These are phyloP conservation scores for Syzygium aromaticum DNA, from an alignment of 345 rosid genomes.

Conservation along the genomic window DNA sequence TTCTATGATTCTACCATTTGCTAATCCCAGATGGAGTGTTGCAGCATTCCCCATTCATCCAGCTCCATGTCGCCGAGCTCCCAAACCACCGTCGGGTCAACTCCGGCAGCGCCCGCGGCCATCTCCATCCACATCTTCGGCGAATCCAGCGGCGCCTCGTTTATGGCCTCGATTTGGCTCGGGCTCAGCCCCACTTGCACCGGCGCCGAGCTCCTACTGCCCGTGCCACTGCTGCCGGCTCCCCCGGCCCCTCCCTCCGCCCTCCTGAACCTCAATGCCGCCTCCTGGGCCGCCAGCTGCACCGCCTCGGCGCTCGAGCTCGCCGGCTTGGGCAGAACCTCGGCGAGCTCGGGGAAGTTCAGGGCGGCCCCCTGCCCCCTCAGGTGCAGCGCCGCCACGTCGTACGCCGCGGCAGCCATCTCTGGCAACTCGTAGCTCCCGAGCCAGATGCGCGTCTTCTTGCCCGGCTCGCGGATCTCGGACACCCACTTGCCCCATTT, in stretches of 20 bases:
- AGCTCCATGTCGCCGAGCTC: neutral
- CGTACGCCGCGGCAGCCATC: slow-evolving; percentile 96
- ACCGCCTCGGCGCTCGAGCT: slow-evolving; percentile 50
- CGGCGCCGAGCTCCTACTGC: slow-evolving; percentile 11
- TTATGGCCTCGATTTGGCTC: slow-evolving; percentile 78
- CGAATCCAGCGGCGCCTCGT: slow-evolving; percentile 69
- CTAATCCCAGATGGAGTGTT: slow-evolving; percentile 12
- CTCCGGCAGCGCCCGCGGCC: neutral
- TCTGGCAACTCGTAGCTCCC: slow-evolving; percentile 80
- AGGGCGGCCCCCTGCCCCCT: slow-evolving; percentile 52
- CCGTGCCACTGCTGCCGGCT: neutral
- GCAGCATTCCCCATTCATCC: neutral
- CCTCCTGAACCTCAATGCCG: slow-evolving; percentile 22
- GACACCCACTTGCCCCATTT: slow-evolving; percentile 99
- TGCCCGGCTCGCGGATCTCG: slow-evolving; percentile 84
- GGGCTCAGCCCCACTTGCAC: slow-evolving; percentile 49
- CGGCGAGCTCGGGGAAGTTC: slow-evolving; percentile 56
- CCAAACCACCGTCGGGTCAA: neutral
- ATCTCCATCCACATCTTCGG: slow-evolving; percentile 59
- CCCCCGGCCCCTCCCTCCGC: slow-evolving; percentile 7
- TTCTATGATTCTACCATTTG: neutral
- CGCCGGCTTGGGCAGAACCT: slow-evolving; percentile 39
- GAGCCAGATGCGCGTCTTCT: slow-evolving; percentile 75
- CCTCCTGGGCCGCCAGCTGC: slow-evolving; percentile 69
- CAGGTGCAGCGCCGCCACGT: slow-evolving; percentile 64